phyloP scores from a whole-genome alignment of 208 protist genomes.

The Trypanosomatidae sp. region DNA sequence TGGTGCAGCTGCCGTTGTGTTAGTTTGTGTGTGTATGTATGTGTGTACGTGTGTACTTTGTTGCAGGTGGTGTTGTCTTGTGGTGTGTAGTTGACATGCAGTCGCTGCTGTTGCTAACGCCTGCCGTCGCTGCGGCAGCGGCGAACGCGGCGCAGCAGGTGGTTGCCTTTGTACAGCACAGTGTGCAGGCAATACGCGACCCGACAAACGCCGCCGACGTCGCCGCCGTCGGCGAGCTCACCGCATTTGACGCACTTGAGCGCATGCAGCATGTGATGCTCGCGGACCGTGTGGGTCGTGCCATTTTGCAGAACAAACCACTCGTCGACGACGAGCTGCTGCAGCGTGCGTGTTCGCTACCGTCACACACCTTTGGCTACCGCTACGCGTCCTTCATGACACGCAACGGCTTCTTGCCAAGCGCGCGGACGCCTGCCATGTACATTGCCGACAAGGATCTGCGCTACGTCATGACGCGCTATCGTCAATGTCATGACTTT shows the following conservation, averaged over 20 bases:
- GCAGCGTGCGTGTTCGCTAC: conserved; percentile 19
- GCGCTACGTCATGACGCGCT: conserved; percentile 76
- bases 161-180: conserved; percentile 35
- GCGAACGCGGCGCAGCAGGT: conserved; percentile 13
- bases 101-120: conserved; percentile 17
- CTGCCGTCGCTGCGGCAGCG: conserved; percentile 7
- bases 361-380: conserved; percentile 49
- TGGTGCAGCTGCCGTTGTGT: background rate
- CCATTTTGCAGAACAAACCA: conserved; percentile 42
- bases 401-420: conserved; percentile 61
- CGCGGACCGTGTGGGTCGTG: conserved; percentile 41
- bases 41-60: background rate
- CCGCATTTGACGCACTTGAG: conserved; percentile 39
- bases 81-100: conserved; percentile 2
- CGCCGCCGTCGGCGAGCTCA: conserved; percentile 60
- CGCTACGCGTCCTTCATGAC: conserved; percentile 74
- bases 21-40: too few species aligned
- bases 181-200: conserved; percentile 38
- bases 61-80: too few species aligned
- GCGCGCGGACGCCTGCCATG: conserved; percentile 39
- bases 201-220: conserved; percentile 48
- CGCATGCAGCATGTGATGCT: conserved; percentile 68
- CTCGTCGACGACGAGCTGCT: conserved; percentile 44
- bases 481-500: conserved; percentile 83
- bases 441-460: conserved; percentile 54